phyloP scores from a whole-genome alignment of 805 yeast species.

The Saturnispora besseyi region DNA sequence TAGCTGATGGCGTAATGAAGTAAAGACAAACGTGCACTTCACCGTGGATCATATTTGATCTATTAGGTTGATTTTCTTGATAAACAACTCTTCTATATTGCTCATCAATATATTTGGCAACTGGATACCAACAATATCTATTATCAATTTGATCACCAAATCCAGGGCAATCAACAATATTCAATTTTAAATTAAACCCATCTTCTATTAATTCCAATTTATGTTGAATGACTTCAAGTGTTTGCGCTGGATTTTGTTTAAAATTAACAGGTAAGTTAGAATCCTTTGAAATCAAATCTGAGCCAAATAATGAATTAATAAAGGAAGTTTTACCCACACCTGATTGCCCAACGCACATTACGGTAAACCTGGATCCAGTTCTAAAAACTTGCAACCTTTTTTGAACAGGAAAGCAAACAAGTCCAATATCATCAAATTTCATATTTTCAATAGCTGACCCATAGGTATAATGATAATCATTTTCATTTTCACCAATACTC shows the following conservation, averaged over 20 bases:
- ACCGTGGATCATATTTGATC: conserved; percentile 44
- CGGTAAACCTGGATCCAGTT: conserved; percentile 65
- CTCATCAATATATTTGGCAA: conserved; percentile 68
- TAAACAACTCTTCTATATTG: conserved; percentile 60
- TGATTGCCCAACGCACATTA: conserved; percentile 79
- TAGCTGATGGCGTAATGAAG: conserved; percentile 64
- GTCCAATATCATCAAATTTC: conserved; percentile 22
- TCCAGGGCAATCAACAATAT: conserved; percentile 64
- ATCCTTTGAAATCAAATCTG: conserved; percentile 27
- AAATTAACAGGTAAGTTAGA: conserved; percentile 19
- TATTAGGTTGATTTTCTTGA: conserved; percentile 70
- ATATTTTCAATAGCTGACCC: conserved; percentile 21
- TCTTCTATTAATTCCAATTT: conserved; percentile 51
- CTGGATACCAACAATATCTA: conserved; percentile 55
- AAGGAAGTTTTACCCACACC: conserved; percentile 83
- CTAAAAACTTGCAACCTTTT: conserved; percentile 29
- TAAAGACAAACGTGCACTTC: conserved; percentile 83
- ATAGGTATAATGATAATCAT: conserved; percentile 21
- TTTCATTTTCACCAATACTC: conserved; percentile 12
- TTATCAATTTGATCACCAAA: conserved; percentile 67
- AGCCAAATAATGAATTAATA: conserved; percentile 67
- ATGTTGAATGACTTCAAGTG: conserved; percentile 28
- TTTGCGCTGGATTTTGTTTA: conserved; percentile 19
- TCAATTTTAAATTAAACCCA: conserved; percentile 49
- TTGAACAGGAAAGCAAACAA: conserved; percentile 25